phyloP scores from a whole-genome alignment of 2,329 filamentous ascomycete genomes.

The Helotiales sp. region DNA sequence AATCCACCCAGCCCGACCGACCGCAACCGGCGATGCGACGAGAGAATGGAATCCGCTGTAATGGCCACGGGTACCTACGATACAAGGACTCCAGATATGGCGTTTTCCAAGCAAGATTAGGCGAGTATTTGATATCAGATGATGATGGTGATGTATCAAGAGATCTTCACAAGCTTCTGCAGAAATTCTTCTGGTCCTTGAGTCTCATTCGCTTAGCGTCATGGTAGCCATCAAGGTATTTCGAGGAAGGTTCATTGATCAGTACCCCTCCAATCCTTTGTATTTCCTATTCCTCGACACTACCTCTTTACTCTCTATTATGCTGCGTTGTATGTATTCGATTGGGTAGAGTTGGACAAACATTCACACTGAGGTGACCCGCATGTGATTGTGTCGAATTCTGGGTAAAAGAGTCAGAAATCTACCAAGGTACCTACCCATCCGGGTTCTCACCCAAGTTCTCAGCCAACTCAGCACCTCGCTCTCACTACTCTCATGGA shows the following conservation, averaged over 20 bases:
- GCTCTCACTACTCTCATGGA: background rate
- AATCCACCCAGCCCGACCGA: background rate
- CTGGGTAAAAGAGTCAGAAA: background rate
- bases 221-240: conserved; percentile 17
- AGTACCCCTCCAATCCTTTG: conserved; percentile 6
- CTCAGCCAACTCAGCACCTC: background rate
- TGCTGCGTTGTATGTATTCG: background rate
- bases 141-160: background rate
- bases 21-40: background rate
- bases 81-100: background rate
- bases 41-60: background rate
- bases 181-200: background rate
- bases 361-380: background rate
- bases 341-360: background rate
- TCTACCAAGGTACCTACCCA: conserved; percentile 12
- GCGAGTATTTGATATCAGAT: background rate
- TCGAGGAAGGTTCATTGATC: background rate
- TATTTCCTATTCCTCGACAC: background rate
- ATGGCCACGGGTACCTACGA: background rate
- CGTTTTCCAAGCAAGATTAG: background rate
- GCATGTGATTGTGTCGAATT: background rate
- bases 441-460: conserved; percentile 10
- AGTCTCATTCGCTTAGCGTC: conserved; percentile 1
- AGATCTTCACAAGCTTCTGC: background rate
- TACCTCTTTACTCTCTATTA: background rate